A percentile compares a stretch with the other conserved stretches of the same genome.
phyloP scores from a whole-genome alignment of 345 rosid species.

The Lepidium sativum region DNA sequence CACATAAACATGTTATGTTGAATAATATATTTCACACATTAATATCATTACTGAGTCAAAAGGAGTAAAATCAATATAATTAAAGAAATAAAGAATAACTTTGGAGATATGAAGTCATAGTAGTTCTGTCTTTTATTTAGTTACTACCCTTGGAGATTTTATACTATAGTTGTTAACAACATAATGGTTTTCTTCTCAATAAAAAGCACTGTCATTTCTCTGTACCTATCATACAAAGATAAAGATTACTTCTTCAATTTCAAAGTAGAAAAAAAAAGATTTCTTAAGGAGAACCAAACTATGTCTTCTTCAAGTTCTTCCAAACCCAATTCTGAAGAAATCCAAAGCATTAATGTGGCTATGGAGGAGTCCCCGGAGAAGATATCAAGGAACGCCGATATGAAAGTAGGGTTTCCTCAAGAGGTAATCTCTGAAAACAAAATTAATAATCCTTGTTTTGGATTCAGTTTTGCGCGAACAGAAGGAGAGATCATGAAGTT shows the following conservation, averaged over 20 bases:
- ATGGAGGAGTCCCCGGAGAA: background rate
- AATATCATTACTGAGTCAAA: background rate
- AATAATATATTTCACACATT: background rate
- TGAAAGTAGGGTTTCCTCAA: background rate
- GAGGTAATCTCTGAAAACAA: conserved; percentile 3
- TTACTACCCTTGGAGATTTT: background rate
- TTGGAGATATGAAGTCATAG: background rate
- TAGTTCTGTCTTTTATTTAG: background rate
- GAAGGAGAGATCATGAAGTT: conserved; percentile 18
- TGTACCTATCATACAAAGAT: conserved; percentile 17
- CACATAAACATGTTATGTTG: background rate
- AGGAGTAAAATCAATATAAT: background rate
- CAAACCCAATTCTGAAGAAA: background rate
- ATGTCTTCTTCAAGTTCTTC: conserved; percentile 18
- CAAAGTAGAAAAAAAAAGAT: background rate
- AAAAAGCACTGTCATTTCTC: conserved; percentile 11
- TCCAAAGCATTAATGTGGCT: background rate
- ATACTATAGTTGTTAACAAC: conserved; percentile 16
- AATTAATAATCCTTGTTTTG: background rate
- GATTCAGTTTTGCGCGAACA: conserved; percentile 1
- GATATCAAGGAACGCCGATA: background rate
- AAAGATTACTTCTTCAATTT: conserved; percentile 2
- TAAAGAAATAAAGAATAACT: conserved; percentile 11
- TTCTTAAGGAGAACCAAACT: conserved; percentile 5
- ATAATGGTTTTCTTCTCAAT: conserved; percentile 1